These are phyloP conservation scores for Rhizophagus prolifer DNA, from an alignment of 192 early-diverging fungal species.

Conservation along the genomic window DNA sequence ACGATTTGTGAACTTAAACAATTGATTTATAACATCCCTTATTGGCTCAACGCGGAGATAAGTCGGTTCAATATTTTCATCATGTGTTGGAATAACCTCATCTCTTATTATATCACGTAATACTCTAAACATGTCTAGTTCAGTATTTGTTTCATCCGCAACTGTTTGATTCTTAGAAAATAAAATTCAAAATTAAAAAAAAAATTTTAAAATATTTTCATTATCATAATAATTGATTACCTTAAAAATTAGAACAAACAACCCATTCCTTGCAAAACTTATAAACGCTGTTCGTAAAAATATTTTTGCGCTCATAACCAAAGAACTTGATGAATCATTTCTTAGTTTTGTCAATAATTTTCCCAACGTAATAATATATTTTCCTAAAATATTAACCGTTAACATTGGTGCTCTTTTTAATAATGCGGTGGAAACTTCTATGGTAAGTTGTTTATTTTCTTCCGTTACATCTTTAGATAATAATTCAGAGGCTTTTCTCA, in stretches of 20 bases:
- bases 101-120: conserved; percentile 49
- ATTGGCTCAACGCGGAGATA: conserved; percentile 59
- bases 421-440: conserved; percentile 51
- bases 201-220: not conserved
- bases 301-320: conserved; percentile 48
- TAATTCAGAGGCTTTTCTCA: conserved; percentile 46
- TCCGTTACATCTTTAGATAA: conserved; percentile 45
- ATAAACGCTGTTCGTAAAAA: conserved; percentile 56
- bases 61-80: conserved; percentile 27
- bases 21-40: conserved; percentile 55
- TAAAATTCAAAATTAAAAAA: conserved; percentile 17
- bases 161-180: conserved; percentile 36
- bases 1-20: conserved; percentile 25
- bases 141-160: conserved; percentile 40
- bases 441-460: conserved; percentile 55
- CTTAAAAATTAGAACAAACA: conserved; percentile 66
- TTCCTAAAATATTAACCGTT: conserved; percentile 54
- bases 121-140: conserved; percentile 56
- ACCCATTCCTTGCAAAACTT: conserved; percentile 54
- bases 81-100: conserved; percentile 48
- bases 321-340: conserved; percentile 43
- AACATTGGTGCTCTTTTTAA: conserved; percentile 53
- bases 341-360: conserved; percentile 54
- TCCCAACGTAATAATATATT: conserved; percentile 57
- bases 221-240: conserved; percentile 31